Evolutionary conservation across 805 yeast species (phyloP).

Genomic region (Candida golubevii): DNA sequence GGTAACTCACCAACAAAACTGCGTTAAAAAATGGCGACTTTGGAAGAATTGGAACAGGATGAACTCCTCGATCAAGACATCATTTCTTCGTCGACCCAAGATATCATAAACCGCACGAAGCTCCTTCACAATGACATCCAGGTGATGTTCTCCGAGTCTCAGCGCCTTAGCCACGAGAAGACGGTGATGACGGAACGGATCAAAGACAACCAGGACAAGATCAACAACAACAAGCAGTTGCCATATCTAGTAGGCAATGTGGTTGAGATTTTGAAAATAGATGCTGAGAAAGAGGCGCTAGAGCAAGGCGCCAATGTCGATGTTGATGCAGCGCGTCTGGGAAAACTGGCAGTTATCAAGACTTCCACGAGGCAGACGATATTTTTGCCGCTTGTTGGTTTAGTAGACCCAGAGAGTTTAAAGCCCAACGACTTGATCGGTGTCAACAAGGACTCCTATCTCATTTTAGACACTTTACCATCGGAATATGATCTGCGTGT

Average conservation of each 20-base stretch:
- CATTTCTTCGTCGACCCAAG: slow-evolving; percentile 69
- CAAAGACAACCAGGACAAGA: slow-evolving; percentile 93
- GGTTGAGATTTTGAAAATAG: slow-evolving; percentile 87
- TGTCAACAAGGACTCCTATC: slow-evolving; percentile 93
- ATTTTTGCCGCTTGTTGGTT: slow-evolving; percentile 90
- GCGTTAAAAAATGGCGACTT: slow-evolving; percentile 57
- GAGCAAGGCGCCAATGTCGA: slow-evolving; percentile 96
- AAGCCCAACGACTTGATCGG: slow-evolving; percentile 98
- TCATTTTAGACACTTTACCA: slow-evolving; percentile 89
- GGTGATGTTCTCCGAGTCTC: slow-evolving; percentile 88
- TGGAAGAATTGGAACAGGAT: slow-evolving; percentile 74
- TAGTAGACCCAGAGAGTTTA: slow-evolving; percentile 85
- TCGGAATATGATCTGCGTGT: slow-evolving; percentile 97
- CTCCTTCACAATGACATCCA: slow-evolving; percentile 92
- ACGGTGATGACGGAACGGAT: slow-evolving; percentile 89
- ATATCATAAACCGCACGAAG: slow-evolving; percentile 79
- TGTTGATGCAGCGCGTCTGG: slow-evolving; percentile 82
- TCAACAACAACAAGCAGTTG: slow-evolving; percentile 89
- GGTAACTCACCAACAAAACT: too few species aligned
- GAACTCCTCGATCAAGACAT: slow-evolving; percentile 80
- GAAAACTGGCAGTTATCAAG: slow-evolving; percentile 97
- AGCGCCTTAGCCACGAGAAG: slow-evolving; percentile 87
- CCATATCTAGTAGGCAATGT: slow-evolving; percentile 97
- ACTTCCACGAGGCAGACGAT: slow-evolving; percentile 98
- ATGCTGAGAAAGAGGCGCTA: slow-evolving; percentile 73